Base-by-base conservation (phyloP, 768 basidiomycete species). In the Naganishia vaughanmartiniae region DNA sequence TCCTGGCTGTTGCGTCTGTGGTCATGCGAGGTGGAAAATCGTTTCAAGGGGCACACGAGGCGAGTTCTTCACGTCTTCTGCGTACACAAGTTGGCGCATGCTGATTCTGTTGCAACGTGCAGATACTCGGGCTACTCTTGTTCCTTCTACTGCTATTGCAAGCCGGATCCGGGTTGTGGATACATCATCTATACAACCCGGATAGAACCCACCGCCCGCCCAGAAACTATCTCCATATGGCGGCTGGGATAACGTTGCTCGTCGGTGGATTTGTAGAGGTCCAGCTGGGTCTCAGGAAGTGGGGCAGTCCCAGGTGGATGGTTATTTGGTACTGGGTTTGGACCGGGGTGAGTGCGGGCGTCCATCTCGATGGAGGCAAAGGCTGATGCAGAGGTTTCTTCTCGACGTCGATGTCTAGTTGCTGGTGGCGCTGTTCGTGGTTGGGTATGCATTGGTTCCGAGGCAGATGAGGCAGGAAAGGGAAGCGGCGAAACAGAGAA, bases 101-200 rank as follows among this genome's bases (percentile, higher is more conserved):
- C 42, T 45, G 26, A 17, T 26, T 4, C 30, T 66, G 12, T 17
- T 30, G 21, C 3, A 12, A 14, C 30, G 14, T n/a, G 11, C 42
- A 69, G 58, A 51, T 58, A 19, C 34, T 51, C 17, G 69, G 69
- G 28, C 33, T 70, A 30, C 21, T 70, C 11, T 28, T 70, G 36
- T 33, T 63, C 48, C 26, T 70, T n/a, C 17, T 58, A n/a, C 26
- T 69, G 31, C 15, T 69, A 33, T 12, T 58, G 9, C 69, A 70
- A 53, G 30, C 63, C 26, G 36, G 42, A 9, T 14, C 33, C 3
- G 69, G 69, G 4, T 21, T 55, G 21, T 63, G 46, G 26, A 63
- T 70, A 24, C 69, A 70, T 31, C 69, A 63, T 34, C 17, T 34
- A 7, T 70, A 30, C 28, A 42, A 65, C 69, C 48, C 60, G 26